Evolutionary conservation across 495 filamentous ascomycete species (phyloP).

Genomic region (Talaromyces proteolyticus): DNA sequence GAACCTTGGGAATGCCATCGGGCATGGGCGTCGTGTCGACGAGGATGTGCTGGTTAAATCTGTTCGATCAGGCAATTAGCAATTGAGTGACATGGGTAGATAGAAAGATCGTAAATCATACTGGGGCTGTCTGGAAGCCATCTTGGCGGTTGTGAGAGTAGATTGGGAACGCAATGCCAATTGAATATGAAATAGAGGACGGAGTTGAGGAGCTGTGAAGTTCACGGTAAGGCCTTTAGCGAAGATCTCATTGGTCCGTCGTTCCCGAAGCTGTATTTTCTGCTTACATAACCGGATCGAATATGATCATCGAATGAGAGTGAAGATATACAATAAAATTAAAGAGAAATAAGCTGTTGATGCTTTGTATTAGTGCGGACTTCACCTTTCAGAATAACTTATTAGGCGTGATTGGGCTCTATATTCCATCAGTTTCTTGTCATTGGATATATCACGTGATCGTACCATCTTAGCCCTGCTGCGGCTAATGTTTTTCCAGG

Average conservation of each 20-base stretch:
- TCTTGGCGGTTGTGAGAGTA: slow-evolving; percentile 27
- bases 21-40: slow-evolving; percentile 96
- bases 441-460: slow-evolving; percentile 19
- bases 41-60: slow-evolving; percentile 89
- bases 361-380: too few species aligned
- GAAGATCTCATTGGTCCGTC: slow-evolving; percentile 20
- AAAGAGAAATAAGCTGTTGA: too few species aligned
- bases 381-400: too few species aligned
- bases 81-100: slow-evolving; percentile 5
- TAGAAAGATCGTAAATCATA: slow-evolving; percentile 15
- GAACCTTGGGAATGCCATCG: slow-evolving; percentile 79
- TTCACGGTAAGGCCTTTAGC: slow-evolving; percentile 19
- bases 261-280: background rate
- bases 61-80: slow-evolving; percentile 33
- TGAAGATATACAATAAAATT: too few species aligned
- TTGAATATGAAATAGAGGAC: slow-evolving; percentile 6
- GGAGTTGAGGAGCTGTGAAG: slow-evolving; percentile 7
- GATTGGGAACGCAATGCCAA: slow-evolving; percentile 10
- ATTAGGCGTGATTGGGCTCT: background rate
- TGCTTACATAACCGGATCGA: slow-evolving; percentile 7
- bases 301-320: background rate
- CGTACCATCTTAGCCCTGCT: slow-evolving; percentile 21
- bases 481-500: slow-evolving; percentile 15
- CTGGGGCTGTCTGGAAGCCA: slow-evolving; percentile 45
- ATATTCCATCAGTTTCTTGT: background rate